Base-by-base conservation (phyloP, 768 basidiomycete species). In the Trametes elegans region DNA sequence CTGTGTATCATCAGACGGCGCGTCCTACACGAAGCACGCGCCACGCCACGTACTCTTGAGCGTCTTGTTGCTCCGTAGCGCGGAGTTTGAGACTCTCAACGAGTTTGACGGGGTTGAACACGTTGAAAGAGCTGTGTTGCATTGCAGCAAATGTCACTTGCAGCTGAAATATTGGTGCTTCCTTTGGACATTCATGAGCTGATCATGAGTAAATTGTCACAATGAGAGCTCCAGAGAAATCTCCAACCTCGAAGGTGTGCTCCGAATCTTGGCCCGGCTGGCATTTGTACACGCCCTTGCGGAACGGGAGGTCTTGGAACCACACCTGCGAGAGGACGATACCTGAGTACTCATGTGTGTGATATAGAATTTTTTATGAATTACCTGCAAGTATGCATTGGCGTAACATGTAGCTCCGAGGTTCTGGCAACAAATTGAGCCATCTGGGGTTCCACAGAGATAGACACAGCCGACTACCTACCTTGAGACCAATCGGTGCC, bases 401-500 rank as follows among this genome's bases (percentile, higher is more conserved):
- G 92, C 94, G 62, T 98, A 98, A 68, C 96, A 98, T 3, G 96
- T 98, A 16, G 95, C 95, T 4, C 96, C 96, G 18, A 98, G 81
- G 68, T 98, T 98, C 93, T 94, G 64, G 10, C 9, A 21, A 11
- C 3, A 18, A 5, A 2, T 6, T 34, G 16, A 39, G 16, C 7
- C 29, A 14, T 36, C 27, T 51, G 42, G 32, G 38, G 39, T 38
- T 41, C 49, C 35, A 32, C 45, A 24, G 19, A 44, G 18, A 7
- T 5, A 23, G 42, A 35, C 11, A 28, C 6, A 24, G 64, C 73
- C n/a, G n/a, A 13, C n/a, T 35, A 19, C 45, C 16, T 64, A 88
- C 93, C 77, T 81, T 89, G 58, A 95, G 72, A 21, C 92, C 92
- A 10, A 92, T 84, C 10, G 93, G 92, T 29, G 78, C 63, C 51